Evolutionary conservation across 805 yeast species (phyloP).

Genomic region (Cyberlindnera samutprakarnensis): DNA sequence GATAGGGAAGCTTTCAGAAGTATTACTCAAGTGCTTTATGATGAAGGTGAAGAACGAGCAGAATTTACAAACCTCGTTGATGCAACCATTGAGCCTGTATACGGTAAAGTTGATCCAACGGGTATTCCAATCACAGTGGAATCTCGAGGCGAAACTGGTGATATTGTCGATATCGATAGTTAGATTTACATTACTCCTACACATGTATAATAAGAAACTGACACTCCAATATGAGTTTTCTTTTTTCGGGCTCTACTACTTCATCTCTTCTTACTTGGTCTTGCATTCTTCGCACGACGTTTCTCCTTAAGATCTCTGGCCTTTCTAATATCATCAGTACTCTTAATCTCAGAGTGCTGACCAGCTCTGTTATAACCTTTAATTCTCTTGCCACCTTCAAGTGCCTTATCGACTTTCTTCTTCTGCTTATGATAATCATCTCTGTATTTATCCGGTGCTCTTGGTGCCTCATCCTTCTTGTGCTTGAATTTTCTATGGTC

Average conservation of each 20-base stretch:
- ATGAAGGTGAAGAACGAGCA: constrained; percentile 13
- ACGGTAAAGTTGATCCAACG: constrained; percentile 3
- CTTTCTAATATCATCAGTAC: constrained; percentile 74
- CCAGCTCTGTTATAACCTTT: constrained; percentile 45
- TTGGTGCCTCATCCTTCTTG: constrained; percentile 71
- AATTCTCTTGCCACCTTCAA: constrained; percentile 63
- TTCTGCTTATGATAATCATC: constrained; percentile 81
- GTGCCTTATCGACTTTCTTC: constrained; percentile 73
- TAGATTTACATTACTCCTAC: background rate
- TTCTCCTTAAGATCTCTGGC: constrained; percentile 62
- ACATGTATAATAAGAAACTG: background rate
- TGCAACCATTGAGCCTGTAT: constrained; percentile 13
- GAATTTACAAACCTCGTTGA: constrained; percentile 11
- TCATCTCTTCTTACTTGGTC: constrained; percentile 48
- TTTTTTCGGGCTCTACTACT: no score
- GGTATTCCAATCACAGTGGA: no score
- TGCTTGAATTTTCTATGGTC: constrained; percentile 62
- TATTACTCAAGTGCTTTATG: constrained; percentile 18
- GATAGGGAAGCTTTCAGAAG: constrained; percentile 18
- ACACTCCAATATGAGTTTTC: no score
- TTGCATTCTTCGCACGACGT: constrained; percentile 75
- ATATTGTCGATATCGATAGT: no score
- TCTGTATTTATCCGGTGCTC: constrained; percentile 81
- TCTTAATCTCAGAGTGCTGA: constrained; percentile 45
- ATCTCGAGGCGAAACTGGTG: no score